Conservation (phyloP, 2,329 filamentous ascomycete species). For the Aureobasidium lini region DNA sequence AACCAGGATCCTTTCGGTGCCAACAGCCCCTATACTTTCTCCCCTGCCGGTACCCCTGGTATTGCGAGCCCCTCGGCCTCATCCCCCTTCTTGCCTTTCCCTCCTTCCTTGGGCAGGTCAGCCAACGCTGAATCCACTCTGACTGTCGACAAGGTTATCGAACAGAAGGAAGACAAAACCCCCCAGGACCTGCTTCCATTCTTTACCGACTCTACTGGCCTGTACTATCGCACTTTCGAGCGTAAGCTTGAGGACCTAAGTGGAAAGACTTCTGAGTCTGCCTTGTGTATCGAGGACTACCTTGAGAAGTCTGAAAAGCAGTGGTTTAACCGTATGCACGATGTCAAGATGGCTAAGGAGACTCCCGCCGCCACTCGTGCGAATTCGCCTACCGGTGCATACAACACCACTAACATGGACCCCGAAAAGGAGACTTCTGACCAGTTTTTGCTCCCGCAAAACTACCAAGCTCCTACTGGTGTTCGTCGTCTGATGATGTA, state of each 20-base stretch:
- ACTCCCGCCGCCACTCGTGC: constrained; percentile 24
- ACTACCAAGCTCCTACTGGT: constrained; percentile 51
- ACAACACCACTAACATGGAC: constrained; percentile 34
- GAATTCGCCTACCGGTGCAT: constrained; percentile 32
- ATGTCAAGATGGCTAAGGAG: constrained; percentile 49
- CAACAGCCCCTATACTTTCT: not conserved
- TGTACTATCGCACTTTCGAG: constrained; percentile 54
- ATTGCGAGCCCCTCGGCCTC: constrained; percentile 6
- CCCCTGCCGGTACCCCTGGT: constrained; percentile 3
- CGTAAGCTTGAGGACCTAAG: constrained; percentile 49
- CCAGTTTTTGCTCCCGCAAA: constrained; percentile 49
- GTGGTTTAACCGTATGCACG: constrained; percentile 55
- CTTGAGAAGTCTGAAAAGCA: constrained; percentile 59
- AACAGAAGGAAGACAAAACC: constrained; percentile 54
- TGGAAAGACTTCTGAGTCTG: constrained; percentile 49
- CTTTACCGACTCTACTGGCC: constrained; percentile 57
- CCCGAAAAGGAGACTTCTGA: constrained; percentile 35
- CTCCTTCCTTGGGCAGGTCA: not conserved
- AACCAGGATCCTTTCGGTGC: constrained; percentile 2
- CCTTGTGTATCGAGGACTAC: constrained; percentile 59
- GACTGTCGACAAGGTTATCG: constrained; percentile 50
- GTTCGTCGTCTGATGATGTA: constrained; percentile 48
- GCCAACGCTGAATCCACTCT: constrained; percentile 25
- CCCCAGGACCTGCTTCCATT: constrained; percentile 60
- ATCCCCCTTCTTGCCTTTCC: constrained; percentile 6